Conservation (phyloP, 768 basidiomycete genomes). For the Naganishia vishniacii region DNA sequence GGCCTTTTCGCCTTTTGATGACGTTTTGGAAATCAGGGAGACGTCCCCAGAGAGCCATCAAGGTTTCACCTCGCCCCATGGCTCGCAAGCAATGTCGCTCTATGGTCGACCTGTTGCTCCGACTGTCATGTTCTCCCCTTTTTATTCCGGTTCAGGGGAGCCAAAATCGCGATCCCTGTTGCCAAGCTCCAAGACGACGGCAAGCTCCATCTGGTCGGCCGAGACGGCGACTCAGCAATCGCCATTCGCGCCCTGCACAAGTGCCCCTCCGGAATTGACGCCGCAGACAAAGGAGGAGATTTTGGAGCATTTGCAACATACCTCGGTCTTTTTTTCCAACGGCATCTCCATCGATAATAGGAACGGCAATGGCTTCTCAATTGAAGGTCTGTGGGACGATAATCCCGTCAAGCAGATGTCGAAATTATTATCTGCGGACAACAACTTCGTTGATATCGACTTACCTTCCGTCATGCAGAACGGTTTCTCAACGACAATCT, state of each 20-base stretch:
- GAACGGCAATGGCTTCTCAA: not conserved
- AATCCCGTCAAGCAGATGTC: slow-evolving; percentile 6
- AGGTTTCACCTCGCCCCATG: not conserved
- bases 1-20: not conserved
- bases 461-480: not conserved
- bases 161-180: not conserved
- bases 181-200: not conserved
- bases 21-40: not conserved
- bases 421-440: not conserved
- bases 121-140: not conserved
- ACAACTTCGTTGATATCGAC: not conserved
- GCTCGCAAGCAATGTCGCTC: not conserved
- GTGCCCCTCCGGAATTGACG: no score
- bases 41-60: not conserved
- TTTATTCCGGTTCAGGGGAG: not conserved
- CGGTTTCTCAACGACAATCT: not conserved
- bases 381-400: slow-evolving; percentile 17
- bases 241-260: slow-evolving; percentile 11
- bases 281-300: not conserved
- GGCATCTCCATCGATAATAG: not conserved
- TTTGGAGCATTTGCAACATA: not conserved
- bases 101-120: not conserved
- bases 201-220: slow-evolving; percentile 4
- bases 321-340: not conserved
- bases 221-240: not conserved